phyloP scores from a whole-genome alignment of 352 stramenopile species.

The Phytophthora boehmeriae region DNA sequence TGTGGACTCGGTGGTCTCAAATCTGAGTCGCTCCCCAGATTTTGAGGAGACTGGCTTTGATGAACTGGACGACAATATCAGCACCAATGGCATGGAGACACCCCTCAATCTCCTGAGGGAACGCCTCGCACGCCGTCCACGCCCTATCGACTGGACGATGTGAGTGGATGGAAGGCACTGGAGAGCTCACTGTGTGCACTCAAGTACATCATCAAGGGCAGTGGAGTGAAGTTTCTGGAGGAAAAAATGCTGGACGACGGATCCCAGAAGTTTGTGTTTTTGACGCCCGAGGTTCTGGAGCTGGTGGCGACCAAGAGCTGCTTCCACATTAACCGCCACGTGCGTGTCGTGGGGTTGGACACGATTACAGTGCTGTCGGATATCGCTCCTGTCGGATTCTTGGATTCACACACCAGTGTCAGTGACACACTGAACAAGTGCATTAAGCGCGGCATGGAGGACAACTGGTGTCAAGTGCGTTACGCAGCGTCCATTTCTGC shows the following conservation, averaged over 20 bases:
- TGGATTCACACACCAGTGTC: conserved; percentile 42
- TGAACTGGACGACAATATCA: conserved; percentile 82
- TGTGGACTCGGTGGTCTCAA: conserved; percentile 77
- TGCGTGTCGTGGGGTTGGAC: conserved; percentile 88
- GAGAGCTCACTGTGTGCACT: conserved; percentile 92
- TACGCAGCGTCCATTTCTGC: conserved; percentile 94
- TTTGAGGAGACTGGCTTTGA: conserved; percentile 84
- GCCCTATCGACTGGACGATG: conserved; percentile 93
- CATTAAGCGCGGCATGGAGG: conserved; percentile 85
- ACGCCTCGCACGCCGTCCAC: conserved; percentile 78
- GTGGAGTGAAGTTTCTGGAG: conserved; percentile 68
- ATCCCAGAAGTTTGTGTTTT: conserved; percentile 51
- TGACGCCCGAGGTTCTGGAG: conserved; percentile 68
- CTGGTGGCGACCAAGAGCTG: conserved; percentile 79
- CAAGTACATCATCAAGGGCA: conserved; percentile 87
- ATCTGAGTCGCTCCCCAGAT: conserved; percentile 75
- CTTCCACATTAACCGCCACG: conserved; percentile 96
- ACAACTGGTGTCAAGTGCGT: conserved; percentile 98
- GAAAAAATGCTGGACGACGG: conserved; percentile 11
- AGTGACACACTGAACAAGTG: conserved; percentile 64
- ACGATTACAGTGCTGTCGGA: conserved; percentile 80
- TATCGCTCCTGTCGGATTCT: conserved; percentile 46
- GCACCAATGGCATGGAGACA: conserved; percentile 79
- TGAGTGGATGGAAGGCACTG: conserved; percentile 96
- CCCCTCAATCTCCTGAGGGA: conserved; percentile 57